Percentiles rank a stretch among this genome's conserved stretches.
phyloP scores from a whole-genome alignment of 352 stramenopile genomes.

The Phytopythium litorale region DNA sequence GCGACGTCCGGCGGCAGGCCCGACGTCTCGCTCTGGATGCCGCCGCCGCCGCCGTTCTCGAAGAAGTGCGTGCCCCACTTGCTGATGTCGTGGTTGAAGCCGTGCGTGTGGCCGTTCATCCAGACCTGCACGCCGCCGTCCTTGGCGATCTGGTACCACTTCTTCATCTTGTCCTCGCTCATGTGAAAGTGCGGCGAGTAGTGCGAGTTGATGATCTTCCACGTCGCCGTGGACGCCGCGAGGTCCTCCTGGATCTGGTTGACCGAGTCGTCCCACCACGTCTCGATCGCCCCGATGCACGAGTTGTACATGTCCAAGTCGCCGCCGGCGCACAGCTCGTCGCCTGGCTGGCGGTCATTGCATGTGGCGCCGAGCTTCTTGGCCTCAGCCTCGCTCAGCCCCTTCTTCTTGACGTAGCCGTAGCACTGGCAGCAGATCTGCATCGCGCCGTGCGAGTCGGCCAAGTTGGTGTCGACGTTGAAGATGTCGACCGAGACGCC shows the following conservation, averaged over 20 bases:
- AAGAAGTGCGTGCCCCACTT: slow-evolving; percentile 87
- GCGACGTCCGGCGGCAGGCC: slow-evolving; percentile 64
- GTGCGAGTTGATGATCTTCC: slow-evolving; percentile 89
- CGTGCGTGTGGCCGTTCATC: slow-evolving; percentile 85
- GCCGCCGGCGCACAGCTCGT: slow-evolving; percentile 71
- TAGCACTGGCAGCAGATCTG: slow-evolving; percentile 89
- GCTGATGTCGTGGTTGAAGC: slow-evolving; percentile 85
- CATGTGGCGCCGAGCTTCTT: slow-evolving; percentile 66
- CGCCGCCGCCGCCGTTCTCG: slow-evolving; percentile 82
- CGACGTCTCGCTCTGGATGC: slow-evolving; percentile 85
- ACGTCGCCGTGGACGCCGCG: slow-evolving; percentile 64
- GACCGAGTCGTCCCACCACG: slow-evolving; percentile 77
- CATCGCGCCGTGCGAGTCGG: slow-evolving; percentile 78
- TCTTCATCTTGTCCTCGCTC: slow-evolving; percentile 86
- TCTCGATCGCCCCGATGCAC: slow-evolving; percentile 67
- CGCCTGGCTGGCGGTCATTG: slow-evolving; percentile 57
- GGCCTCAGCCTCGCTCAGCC: slow-evolving; percentile 32
- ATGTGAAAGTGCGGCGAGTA: slow-evolving; percentile 90
- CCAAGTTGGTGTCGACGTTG: slow-evolving; percentile 86
- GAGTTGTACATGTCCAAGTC: slow-evolving; percentile 68
- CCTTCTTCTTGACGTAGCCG: slow-evolving; percentile 73
- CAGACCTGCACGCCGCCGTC: slow-evolving; percentile 70
- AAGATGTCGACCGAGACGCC: slow-evolving; percentile 87
- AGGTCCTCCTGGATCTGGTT: slow-evolving; percentile 68
- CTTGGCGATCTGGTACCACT: slow-evolving; percentile 84